Base-by-base conservation (phyloP, 495 filamentous ascomycete species). In the Thermochaetoides thermophila region DNA sequence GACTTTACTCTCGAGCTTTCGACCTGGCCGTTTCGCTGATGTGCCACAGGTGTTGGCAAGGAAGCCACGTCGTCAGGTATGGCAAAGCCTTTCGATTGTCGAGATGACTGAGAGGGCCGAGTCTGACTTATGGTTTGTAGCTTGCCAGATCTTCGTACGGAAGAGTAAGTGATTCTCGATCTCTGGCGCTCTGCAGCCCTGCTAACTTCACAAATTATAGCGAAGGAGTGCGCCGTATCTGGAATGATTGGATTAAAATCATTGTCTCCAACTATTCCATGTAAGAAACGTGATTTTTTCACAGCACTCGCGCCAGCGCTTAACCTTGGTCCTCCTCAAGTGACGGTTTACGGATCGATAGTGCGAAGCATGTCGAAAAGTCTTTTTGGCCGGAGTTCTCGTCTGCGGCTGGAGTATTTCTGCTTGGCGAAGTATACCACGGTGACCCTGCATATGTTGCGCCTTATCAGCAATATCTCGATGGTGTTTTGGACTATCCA, bases 311-410 rank as follows among this genome's bases (percentile, higher is more conserved):
- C 3, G 8, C 8, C 6, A 7, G 8, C 9, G 17, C 21, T 24
- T 6, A 24, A 6, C 11, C 21, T 11, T 24, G 21, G 11, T 11
- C 11, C 11, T 24, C 6, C 6, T 6, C 21, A 16, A 50, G 48
- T 39, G 83, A 91, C 41, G 83, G 78, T 4, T 65, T 91, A 22
- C 74, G 83, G 14, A 58, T 89, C 18, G 83, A 89, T 48, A 81
- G 76, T 3, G 76, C 71, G 13, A 75, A 73, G 42, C 71, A 91
- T 39, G 75, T 84, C 29, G 66, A 78, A 43, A 70, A 71, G 29
- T 63, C 62, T 23, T 87, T 85, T 57, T 87, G 71, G 67, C 47
- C 71, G 0, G 64, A 49, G 8, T 86, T 80, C 50, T 60, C 63
- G 16, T 39, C 52, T 11, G 74, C 78, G 21, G 74, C 78, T 1